Conservation (phyloP, 805 yeast genomes). For the Kuraishia ogatae region DNA sequence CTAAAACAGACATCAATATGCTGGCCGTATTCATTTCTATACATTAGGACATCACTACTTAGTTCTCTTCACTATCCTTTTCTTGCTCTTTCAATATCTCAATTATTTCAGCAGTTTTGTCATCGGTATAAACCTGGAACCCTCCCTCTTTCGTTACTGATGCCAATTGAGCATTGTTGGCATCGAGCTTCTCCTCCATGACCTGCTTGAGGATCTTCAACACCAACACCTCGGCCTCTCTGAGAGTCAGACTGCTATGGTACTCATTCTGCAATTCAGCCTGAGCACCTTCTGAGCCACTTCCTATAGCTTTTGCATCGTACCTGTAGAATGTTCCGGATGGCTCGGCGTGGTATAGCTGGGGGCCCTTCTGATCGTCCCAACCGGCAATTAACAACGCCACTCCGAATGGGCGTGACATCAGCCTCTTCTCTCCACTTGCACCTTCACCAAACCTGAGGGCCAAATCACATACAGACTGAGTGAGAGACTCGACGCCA, state of each 20-base stretch:
- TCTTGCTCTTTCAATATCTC: conserved; percentile 66
- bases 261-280: conserved; percentile 95
- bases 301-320: conserved; percentile 98
- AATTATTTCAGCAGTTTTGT: conserved; percentile 75
- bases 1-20: neutral
- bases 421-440: conserved; percentile 84
- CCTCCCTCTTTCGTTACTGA: conserved; percentile 83
- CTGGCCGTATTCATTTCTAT: neutral
- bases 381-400: conserved; percentile 93
- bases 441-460: conserved; percentile 96
- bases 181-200: conserved; percentile 97
- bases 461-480: conserved; percentile 94
- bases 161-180: conserved; percentile 91
- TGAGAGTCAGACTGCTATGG: conserved; percentile 82
- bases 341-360: conserved; percentile 97
- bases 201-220: conserved; percentile 91
- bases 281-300: conserved; percentile 99
- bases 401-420: conserved; percentile 99
- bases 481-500: conserved; percentile 88
- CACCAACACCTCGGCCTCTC: conserved; percentile 87
- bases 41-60: conserved; percentile 6
- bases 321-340: conserved; percentile 96
- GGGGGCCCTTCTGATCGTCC: conserved; percentile 91
- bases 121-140: conserved; percentile 76
- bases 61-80: conserved; percentile 13